These are phyloP conservation scores for Claviceps capensis DNA, from an alignment of 2,329 filamentous ascomycete genomes.

Conservation along the genomic window DNA sequence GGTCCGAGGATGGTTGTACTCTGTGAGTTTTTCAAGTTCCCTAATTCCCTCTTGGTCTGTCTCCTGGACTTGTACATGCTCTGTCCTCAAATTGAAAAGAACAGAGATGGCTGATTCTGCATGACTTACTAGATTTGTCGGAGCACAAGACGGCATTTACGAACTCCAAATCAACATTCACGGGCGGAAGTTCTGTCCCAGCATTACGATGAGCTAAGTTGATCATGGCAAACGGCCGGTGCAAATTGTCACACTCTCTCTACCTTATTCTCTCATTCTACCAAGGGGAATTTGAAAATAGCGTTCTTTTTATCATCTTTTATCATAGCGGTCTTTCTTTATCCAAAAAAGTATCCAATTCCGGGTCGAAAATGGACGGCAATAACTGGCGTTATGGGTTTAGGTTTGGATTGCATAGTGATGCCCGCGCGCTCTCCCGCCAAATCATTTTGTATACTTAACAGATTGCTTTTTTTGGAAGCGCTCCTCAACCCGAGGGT, in stretches of 20 bases:
- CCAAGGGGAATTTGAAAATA: not conserved
- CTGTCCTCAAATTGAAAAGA: not conserved
- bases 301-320: not conserved
- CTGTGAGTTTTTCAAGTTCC: conserved; percentile 33
- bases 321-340: not conserved
- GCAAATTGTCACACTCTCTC: too few relatives aligned
- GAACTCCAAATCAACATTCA: conserved; percentile 55
- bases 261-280: too few relatives aligned
- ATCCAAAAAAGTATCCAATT: not conserved
- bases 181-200: conserved; percentile 44
- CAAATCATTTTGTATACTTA: not conserved
- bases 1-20: conserved; percentile 46
- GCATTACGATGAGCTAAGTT: conserved; percentile 36
- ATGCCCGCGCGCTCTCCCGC: not conserved
- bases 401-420: not conserved
- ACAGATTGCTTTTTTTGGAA: too few relatives aligned
- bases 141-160: conserved; percentile 60
- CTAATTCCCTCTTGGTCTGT: too few relatives aligned
- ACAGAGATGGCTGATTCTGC: conserved; percentile 9
- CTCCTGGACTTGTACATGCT: too few relatives aligned
- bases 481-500: too few relatives aligned
- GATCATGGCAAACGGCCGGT: not conserved
- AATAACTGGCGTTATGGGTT: conserved; percentile 2
- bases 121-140: conserved; percentile 36
- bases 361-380: not conserved